Evolutionary conservation across 495 filamentous ascomycete genomes (phyloP).

Genomic region (Peziza echinospora): DNA sequence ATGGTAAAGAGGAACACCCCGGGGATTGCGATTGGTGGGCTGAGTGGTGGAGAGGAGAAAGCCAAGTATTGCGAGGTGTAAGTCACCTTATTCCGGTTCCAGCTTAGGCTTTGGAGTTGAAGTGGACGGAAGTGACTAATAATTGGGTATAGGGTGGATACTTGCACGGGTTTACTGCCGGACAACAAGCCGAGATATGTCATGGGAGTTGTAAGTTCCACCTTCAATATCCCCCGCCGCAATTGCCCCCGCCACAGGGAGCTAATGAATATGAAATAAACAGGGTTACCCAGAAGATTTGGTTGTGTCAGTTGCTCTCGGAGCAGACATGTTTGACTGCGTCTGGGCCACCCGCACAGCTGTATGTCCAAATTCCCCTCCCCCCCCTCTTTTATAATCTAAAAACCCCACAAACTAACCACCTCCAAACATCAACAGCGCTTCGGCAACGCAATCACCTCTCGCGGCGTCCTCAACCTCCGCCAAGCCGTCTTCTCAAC

Average conservation of each 20-base stretch:
- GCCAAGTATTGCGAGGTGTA: slow-evolving; percentile 36
- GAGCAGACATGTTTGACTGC: slow-evolving; percentile 98
- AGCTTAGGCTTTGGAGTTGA: not conserved
- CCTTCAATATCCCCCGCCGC: too few relatives aligned
- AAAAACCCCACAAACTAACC: not conserved
- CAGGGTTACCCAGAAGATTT: slow-evolving; percentile 87
- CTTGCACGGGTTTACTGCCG: slow-evolving; percentile 67
- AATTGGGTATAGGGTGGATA: slow-evolving; percentile 42
- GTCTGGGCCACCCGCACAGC: slow-evolving; percentile 96
- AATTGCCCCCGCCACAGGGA: too few relatives aligned
- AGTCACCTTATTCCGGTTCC: slow-evolving; percentile 7
- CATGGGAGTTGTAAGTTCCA: slow-evolving; percentile 62
- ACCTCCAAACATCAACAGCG: slow-evolving; percentile 30
- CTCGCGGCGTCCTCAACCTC: slow-evolving; percentile 59
- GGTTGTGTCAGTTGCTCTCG: slow-evolving; percentile 72
- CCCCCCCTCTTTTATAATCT: not conserved
- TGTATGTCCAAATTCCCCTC: slow-evolving; percentile 27
- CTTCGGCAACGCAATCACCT: slow-evolving; percentile 83
- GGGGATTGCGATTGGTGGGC: slow-evolving; percentile 85
- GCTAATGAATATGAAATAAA: too few relatives aligned
- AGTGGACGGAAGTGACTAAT: slow-evolving; percentile 1
- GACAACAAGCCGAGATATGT: slow-evolving; percentile 89
- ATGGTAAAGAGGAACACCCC: slow-evolving; percentile 88
- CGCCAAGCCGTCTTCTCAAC: slow-evolving; percentile 49
- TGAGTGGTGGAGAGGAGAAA: slow-evolving; percentile 68